A percentile compares a stretch with the other conserved stretches of the same genome.
phyloP scores from a whole-genome alignment of 768 basidiomycete genomes.

The Jaapia argillacea region DNA sequence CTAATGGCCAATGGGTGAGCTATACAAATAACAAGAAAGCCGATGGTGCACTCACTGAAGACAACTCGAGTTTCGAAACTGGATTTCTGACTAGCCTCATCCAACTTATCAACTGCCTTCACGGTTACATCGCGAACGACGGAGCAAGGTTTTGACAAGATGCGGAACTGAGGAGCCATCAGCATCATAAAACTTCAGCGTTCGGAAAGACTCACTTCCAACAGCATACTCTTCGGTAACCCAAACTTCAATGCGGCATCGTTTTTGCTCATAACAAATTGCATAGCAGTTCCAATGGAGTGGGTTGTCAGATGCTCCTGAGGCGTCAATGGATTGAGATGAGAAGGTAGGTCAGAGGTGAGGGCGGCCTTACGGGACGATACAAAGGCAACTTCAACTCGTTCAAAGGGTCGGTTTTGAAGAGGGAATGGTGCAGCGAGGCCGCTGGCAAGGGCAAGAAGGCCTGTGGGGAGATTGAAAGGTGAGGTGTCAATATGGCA shows the following conservation, averaged over 20 bases:
- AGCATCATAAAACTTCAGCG: conserved; percentile 1
- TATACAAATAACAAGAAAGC: conserved; percentile 1
- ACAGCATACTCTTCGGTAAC: conserved; percentile 53
- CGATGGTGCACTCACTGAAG: conserved; percentile 49
- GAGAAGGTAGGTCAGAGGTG: conserved; percentile 4
- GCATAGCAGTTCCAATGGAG: conserved; percentile 34
- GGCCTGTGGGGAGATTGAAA: too few relatives aligned
- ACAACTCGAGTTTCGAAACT: conserved; percentile 49
- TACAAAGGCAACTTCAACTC: conserved; percentile 29
- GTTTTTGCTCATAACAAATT: conserved; percentile 33
- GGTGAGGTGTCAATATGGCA: too few relatives aligned
- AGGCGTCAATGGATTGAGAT: conserved; percentile 7
- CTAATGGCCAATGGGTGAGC: conserved; percentile 23
- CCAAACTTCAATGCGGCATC: conserved; percentile 59
- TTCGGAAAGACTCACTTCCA: conserved; percentile 47
- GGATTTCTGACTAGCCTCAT: conserved; percentile 33
- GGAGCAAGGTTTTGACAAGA: conserved; percentile 62
- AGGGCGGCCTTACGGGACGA: conserved; percentile 25
- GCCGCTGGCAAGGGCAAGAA: conserved; percentile 31
- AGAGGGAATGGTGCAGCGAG: conserved; percentile 29
- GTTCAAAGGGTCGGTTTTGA: conserved; percentile 25
- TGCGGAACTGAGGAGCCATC: conserved; percentile 44
- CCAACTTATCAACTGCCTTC: conserved; percentile 39
- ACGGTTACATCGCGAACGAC: conserved; percentile 65
- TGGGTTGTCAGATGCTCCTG: conserved; percentile 25